Percentiles rank a stretch among this genome's conserved stretches.
These are phyloP conservation scores for Piloderma croceum DNA, from an alignment of 768 basidiomycete genomes.

Conservation along the genomic window DNA sequence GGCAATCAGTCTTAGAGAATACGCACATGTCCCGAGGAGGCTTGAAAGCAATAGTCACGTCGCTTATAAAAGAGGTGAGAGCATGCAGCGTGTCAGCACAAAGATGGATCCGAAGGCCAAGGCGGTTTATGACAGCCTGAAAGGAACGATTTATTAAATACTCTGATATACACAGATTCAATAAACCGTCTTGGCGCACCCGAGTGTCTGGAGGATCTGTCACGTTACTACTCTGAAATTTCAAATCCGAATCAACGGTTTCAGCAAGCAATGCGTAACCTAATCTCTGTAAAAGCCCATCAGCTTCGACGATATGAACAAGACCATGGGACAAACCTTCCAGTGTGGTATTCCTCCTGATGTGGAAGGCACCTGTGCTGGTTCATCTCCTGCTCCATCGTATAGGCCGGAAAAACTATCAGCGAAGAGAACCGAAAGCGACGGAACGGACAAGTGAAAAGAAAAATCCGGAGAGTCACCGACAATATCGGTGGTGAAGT, in stretches of 20 bases:
- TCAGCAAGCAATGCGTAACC: conserved; percentile 71
- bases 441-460: conserved; percentile 44
- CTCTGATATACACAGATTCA: neutral
- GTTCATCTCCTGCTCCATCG: conserved; percentile 12
- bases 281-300: conserved; percentile 34
- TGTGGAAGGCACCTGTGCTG: conserved; percentile 14
- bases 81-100: conserved; percentile 73
- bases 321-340: conserved; percentile 48
- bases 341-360: conserved; percentile 47
- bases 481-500: conserved; percentile 69
- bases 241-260: conserved; percentile 43
- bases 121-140: conserved; percentile 52
- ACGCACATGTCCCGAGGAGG: conserved; percentile 25
- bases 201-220: conserved; percentile 29
- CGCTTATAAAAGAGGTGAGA: conserved; percentile 49
- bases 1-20: conserved; percentile 13
- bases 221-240: conserved; percentile 29
- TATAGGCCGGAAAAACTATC: conserved; percentile 43
- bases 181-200: conserved; percentile 27
- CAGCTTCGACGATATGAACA: conserved; percentile 3
- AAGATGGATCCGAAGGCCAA: conserved; percentile 55
- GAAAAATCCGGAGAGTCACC: conserved; percentile 56
- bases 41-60: conserved; percentile 42
- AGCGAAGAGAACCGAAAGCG: conserved; percentile 46
- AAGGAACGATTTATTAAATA: conserved; percentile 1